Evolutionary conservation across 371 early-diverging fungal species (phyloP), one percentile per base, ranked within the genome.

Genomic region (Mucor saturninus): DNA sequence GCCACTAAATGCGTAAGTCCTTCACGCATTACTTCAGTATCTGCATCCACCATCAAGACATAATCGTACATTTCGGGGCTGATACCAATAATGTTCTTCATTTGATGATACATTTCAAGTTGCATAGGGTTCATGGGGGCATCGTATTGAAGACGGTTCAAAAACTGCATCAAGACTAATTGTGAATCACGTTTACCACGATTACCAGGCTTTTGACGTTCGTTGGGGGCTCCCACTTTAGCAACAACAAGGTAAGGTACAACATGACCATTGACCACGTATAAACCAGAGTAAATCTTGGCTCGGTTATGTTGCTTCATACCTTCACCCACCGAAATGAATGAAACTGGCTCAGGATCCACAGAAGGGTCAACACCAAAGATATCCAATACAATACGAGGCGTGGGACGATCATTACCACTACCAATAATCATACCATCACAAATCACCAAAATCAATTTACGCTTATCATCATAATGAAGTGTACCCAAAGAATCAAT

Each of bases 161-260:
- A 75, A 69, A 91, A 92, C 48, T 78, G 74, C 91, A 92, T 91
- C 52, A 91, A 52, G 30, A 92, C 80, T 73, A 91, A 79, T 72
- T 94, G 93, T 32, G 85, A 85, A 67, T 93, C 92, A 69, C 99
- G 91, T 82, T 99, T 99, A 68, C 99, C 99, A 59, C 99, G 86
- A 76, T 99, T 99, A 35, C 96, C 98, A 13, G 94, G 87, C 73
- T 89, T 91, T 68, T 77, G 67, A 39, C 86, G 85, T 72, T 92
- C 91, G 40, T 72, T 81, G 15, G 89, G 85, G 56, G 75, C 83
- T 50, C 98, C 98, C 32, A 84, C 84, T 82, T 98, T 98, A 71
- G 88, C 92, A 13, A 98, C 86, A 7, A 97, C 93, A 62, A 98
- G 68, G 72, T 91, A 97, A 8, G 97, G 96, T 15, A 95, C 90